phyloP scores from a whole-genome alignment of 352 stramenopile genomes.

The Pythium dissimile region DNA sequence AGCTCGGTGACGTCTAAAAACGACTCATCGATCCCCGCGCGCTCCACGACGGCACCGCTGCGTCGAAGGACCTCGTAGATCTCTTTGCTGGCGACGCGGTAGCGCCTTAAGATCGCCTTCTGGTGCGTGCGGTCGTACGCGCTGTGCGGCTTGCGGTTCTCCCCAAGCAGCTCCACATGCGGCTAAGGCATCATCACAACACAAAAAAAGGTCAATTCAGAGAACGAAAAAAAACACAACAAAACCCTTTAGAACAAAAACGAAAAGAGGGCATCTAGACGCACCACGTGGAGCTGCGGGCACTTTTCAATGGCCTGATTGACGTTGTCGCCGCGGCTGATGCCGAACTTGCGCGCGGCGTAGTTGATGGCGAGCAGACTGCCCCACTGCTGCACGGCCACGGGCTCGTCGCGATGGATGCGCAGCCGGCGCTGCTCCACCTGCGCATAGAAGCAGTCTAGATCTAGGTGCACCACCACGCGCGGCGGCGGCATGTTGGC shows the following conservation, averaged over 20 bases:
- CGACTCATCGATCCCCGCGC: constrained; percentile 78
- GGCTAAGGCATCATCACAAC: too few species aligned
- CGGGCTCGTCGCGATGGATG: constrained; percentile 53
- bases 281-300: constrained; percentile 72
- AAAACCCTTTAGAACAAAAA: background rate
- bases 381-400: constrained; percentile 85
- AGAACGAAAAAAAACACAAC: background rate
- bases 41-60: constrained; percentile 57
- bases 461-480: constrained; percentile 82
- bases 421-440: constrained; percentile 75
- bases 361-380: constrained; percentile 85
- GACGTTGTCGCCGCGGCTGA: constrained; percentile 61
- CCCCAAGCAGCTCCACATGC: constrained; percentile 77
- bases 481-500: constrained; percentile 15
- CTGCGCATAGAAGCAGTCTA: constrained; percentile 89
- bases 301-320: constrained; percentile 70
- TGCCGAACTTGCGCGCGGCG: constrained; percentile 63
- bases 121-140: constrained; percentile 72
- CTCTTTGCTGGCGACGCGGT: constrained; percentile 71
- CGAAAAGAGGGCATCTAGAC: background rate
- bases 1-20: constrained; percentile 79
- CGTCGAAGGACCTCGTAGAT: constrained; percentile 65
- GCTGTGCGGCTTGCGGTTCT: constrained; percentile 63
- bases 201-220: constrained; percentile 3
- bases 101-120: constrained; percentile 77